Conservation (phyloP, 768 basidiomycete genomes). For the Boletellus ananas region DNA sequence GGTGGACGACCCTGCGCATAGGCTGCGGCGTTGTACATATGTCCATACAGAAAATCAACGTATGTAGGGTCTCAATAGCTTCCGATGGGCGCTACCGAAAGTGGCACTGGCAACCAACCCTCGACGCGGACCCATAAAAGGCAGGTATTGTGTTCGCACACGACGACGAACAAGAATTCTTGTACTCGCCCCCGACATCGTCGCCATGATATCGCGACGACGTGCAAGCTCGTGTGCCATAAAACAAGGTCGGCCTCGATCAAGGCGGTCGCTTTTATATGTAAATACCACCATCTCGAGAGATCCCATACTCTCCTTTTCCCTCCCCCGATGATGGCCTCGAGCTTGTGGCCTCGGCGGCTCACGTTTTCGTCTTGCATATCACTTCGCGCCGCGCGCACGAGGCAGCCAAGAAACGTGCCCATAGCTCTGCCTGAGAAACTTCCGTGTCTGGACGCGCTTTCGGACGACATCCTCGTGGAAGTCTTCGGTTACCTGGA, state of each 20-base stretch:
- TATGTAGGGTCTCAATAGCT: no score
- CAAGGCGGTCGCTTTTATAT: conserved; percentile 11
- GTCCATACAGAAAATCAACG: no score
- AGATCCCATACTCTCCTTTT: conserved; percentile 1
- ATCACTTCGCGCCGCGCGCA: conserved; percentile 7
- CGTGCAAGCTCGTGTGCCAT: conserved; percentile 2
- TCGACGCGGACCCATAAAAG: neutral
- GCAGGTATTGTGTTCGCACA: conserved; percentile 25
- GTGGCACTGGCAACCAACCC: no score
- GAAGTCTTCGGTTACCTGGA: conserved; percentile 35
- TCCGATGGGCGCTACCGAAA: no score
- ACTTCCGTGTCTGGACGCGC: conserved; percentile 28
- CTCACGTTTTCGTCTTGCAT: conserved; percentile 20
- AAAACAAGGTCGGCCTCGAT: conserved; percentile 21
- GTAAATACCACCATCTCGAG: conserved; percentile 16
- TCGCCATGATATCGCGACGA: conserved; percentile 23
- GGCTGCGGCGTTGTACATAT: no score
- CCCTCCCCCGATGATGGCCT: conserved; percentile 20
- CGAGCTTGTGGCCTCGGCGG: conserved; percentile 19
- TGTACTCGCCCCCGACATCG: conserved; percentile 18
- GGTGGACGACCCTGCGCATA: no score
- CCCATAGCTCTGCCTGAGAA: conserved; percentile 20
- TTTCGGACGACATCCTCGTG: conserved; percentile 39
- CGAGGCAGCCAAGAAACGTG: conserved; percentile 24
- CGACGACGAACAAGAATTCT: conserved; percentile 15